A percentile compares a stretch with the other conserved stretches of the same genome.
Conservation (phyloP, 768 basidiomycete genomes). For the Naganishia onofrii region DNA sequence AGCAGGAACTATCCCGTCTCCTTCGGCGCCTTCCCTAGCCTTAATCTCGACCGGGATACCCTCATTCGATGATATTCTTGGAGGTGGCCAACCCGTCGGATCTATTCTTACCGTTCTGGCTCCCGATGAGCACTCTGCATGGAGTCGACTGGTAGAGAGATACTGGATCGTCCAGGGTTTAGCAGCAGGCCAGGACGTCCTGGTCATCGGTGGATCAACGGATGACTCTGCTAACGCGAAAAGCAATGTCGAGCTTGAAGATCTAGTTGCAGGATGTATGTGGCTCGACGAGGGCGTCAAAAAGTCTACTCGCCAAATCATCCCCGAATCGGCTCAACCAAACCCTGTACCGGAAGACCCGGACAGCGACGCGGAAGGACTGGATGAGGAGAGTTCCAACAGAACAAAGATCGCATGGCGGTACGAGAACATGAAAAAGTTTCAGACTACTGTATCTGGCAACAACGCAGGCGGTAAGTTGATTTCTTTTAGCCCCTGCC, state of each 20-base stretch:
- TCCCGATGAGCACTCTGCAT: slow-evolving; percentile 82
- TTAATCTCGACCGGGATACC: slow-evolving; percentile 77
- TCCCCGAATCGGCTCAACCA: slow-evolving; percentile 20
- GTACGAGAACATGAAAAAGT: slow-evolving; percentile 88
- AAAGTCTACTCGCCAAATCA: slow-evolving; percentile 43
- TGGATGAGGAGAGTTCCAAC: slow-evolving; percentile 51
- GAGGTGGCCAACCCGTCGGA: slow-evolving; percentile 75
- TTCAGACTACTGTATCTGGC: slow-evolving; percentile 74
- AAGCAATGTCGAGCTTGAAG: slow-evolving; percentile 50
- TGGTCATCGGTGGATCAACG: slow-evolving; percentile 59
- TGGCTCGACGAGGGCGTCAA: slow-evolving; percentile 61
- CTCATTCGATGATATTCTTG: slow-evolving; percentile 90
- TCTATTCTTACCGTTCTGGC: slow-evolving; percentile 70
- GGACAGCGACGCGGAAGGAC: slow-evolving; percentile 49
- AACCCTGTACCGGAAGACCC: slow-evolving; percentile 33
- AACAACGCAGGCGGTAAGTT: slow-evolving; percentile 9
- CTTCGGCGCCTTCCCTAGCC: slow-evolving; percentile 44
- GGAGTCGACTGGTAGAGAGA: slow-evolving; percentile 77
- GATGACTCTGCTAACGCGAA: slow-evolving; percentile 39
- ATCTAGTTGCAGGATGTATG: slow-evolving; percentile 72
- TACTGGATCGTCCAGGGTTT: slow-evolving; percentile 89
- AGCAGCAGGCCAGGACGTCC: slow-evolving; percentile 65
- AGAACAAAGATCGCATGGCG: slow-evolving; percentile 96
- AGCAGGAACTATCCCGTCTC: slow-evolving; percentile 48
- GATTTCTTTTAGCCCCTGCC: too few relatives aligned